Conservation (phyloP, 2,329 filamentous ascomycete species). For the Alternaria metachromatica region DNA sequence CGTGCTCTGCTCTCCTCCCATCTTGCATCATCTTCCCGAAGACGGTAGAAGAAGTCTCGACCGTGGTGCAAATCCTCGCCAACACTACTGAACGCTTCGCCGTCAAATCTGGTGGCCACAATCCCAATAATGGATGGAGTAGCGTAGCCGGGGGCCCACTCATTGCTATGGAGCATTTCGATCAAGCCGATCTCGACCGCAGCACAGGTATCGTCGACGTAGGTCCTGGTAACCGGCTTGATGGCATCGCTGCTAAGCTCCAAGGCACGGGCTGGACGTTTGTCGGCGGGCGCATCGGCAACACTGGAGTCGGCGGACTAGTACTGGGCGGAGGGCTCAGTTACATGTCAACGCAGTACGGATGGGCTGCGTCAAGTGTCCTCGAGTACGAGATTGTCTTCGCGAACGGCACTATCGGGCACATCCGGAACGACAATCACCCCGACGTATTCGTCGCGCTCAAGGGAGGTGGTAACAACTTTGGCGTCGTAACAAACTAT, state of each 20-base stretch:
- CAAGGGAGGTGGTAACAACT: slow-evolving; percentile 50
- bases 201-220: slow-evolving; percentile 36
- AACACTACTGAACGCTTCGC: slow-evolving; percentile 44
- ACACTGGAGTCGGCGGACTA: slow-evolving; percentile 56
- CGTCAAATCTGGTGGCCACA: slow-evolving; percentile 56
- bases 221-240: slow-evolving; percentile 43
- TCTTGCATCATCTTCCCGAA: slow-evolving; percentile 43
- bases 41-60: slow-evolving; percentile 59
- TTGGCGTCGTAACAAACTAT: slow-evolving; percentile 48
- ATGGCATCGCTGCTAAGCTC: slow-evolving; percentile 48
- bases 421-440: slow-evolving; percentile 30
- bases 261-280: slow-evolving; percentile 50
- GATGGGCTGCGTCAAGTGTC: slow-evolving; percentile 54
- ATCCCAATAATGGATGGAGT: slow-evolving; percentile 56
- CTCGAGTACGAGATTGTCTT: slow-evolving; percentile 56
- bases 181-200: slow-evolving; percentile 35
- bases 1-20: slow-evolving; percentile 38
- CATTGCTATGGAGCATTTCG: slow-evolving; percentile 48
- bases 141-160: slow-evolving; percentile 55
- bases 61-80: slow-evolving; percentile 58
- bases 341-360: slow-evolving; percentile 50
- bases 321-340: slow-evolving; percentile 53
- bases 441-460: slow-evolving; percentile 48
- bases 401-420: slow-evolving; percentile 52
- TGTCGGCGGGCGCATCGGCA: slow-evolving; percentile 56